phyloP scores from a whole-genome alignment of 257 asterid species.

The Nicotiana otophora region DNA sequence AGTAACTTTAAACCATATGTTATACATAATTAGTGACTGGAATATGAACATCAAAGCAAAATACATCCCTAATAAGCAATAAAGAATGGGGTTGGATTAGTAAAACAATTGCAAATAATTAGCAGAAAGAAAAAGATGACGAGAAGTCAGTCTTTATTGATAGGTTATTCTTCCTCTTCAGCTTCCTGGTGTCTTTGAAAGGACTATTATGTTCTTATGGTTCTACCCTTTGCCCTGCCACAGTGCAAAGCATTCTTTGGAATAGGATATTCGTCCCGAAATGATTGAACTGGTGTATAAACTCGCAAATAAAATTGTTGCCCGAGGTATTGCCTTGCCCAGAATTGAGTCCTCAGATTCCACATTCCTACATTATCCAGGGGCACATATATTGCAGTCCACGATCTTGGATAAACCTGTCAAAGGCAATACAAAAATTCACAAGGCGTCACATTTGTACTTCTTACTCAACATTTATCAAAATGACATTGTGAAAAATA shows the following conservation, averaged over 20 bases:
- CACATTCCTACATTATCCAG: slow-evolving; percentile 77
- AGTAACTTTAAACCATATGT: background rate
- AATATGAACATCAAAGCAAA: background rate
- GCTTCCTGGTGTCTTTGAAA: background rate
- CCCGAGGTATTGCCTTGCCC: slow-evolving; percentile 65
- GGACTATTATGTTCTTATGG: background rate
- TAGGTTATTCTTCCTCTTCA: background rate
- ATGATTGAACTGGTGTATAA: slow-evolving; percentile 32
- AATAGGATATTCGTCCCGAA: slow-evolving; percentile 47
- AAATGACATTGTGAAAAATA: no score
- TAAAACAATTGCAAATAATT: background rate
- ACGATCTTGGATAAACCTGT: slow-evolving; percentile 64
- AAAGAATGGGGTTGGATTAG: background rate
- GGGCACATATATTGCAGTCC: slow-evolving; percentile 55
- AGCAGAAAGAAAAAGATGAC: background rate
- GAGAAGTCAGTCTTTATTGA: background rate
- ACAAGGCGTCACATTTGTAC: background rate
- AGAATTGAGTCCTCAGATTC: slow-evolving; percentile 56
- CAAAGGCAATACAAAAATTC: background rate
- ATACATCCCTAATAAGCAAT: background rate
- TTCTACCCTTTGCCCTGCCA: slow-evolving; percentile 43
- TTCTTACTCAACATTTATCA: background rate
- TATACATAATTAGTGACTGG: background rate
- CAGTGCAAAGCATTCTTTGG: slow-evolving; percentile 59
- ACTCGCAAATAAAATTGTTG: slow-evolving; percentile 64